Evolutionary conservation across 2,329 filamentous ascomycete genomes (phyloP).

Genomic region (Trichophyton mentagrophytes): DNA sequence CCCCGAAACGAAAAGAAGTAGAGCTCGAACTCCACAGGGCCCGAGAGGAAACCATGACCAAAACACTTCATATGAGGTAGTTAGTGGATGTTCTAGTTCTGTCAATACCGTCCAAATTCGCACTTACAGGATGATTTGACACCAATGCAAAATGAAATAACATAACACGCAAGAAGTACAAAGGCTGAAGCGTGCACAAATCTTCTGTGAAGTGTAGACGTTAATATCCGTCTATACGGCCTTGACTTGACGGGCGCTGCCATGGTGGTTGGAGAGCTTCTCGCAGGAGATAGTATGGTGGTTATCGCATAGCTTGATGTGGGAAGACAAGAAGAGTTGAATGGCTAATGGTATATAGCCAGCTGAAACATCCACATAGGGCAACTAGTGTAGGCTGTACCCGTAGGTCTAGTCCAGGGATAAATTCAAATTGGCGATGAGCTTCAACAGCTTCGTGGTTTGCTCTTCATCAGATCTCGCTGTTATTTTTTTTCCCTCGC

Average conservation of each 20-base stretch:
- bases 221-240: slow-evolving; percentile 76
- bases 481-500: not conserved
- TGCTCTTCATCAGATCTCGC: not conserved
- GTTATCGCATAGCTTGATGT: slow-evolving; percentile 7
- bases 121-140: slow-evolving; percentile 55
- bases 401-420: not conserved
- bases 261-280: slow-evolving; percentile 19
- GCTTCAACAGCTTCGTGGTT: not conserved
- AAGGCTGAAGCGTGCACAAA: slow-evolving; percentile 67
- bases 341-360: not conserved
- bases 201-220: slow-evolving; percentile 72
- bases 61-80: slow-evolving; percentile 42
- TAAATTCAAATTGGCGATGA: not conserved
- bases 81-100: not conserved
- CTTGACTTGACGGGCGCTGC: slow-evolving; percentile 25
- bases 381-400: not conserved
- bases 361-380: not conserved
- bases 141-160: slow-evolving; percentile 57
- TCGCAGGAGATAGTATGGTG: not conserved
- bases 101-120: not conserved
- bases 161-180: slow-evolving; percentile 58
- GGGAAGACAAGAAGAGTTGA: not conserved
- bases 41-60: slow-evolving; percentile 83
- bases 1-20: slow-evolving; percentile 62
- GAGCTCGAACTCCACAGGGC: slow-evolving; percentile 57